Evolutionary conservation across 2,329 filamentous ascomycete species (phyloP), one percentile per base, ranked within the genome.

Genomic region (Trichoderma sp.): DNA sequence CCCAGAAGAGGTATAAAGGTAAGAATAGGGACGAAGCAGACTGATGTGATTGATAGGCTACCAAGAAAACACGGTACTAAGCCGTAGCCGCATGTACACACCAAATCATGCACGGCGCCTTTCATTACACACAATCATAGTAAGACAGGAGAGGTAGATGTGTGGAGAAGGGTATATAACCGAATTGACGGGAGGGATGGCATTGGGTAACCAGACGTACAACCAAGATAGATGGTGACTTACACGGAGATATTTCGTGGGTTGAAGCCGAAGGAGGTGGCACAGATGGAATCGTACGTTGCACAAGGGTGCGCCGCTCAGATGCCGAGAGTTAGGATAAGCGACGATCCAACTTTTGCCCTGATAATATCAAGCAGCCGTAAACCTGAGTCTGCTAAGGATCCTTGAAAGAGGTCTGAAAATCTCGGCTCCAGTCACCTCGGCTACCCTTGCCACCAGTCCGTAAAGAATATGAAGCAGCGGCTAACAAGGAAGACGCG

Each of bases 171-270:
- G 6, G 30, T 21, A 54, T 24, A 43, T 46, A 60, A 21, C 32
- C 55, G 49, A 60, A 16, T 26, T 14, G 46, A 34, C 32, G 28
- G 30, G 21, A 24, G 51, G 46, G 54, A 43, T 18, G 28, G n/a
- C 24, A 24, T 26, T 52, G 60, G 32, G 54, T 28, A 54, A 37
- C 24, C 10, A 58, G 26, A 43, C 28, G 54, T 39, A 55, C 59
- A 59, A 43, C 39, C 16, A 61, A 58, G 13, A 59, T 21, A 54
- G 55, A 63, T 24, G 18, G 16, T 55, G 61, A 69, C 68, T 69
- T 69, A 69, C 68, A 69, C 59, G 54, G 66, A 37, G 34, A 55
- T 59, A 39, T 61, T 26, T 60, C 14, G 56, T 24, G 52, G 60
- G 30, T 52, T 39, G 39, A 70, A 24, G 21, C 52, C 32, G 37